Evolutionary conservation across 2,329 filamentous ascomycete genomes (phyloP).

Genomic region (Sporothrix mexicana): DNA sequence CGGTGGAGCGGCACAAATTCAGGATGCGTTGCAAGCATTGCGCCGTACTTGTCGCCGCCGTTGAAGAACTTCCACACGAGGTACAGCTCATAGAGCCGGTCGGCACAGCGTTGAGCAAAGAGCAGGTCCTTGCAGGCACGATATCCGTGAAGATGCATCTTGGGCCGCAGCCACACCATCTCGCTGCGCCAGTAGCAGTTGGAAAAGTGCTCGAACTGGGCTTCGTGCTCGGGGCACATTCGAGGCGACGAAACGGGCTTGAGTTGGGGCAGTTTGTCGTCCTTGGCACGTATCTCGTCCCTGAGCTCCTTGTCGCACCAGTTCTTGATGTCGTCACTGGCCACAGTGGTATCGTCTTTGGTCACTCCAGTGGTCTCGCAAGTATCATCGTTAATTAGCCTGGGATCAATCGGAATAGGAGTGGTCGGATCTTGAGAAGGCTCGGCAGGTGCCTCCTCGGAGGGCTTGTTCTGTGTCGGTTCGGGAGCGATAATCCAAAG

Average conservation of each 20-base stretch:
- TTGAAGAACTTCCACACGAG: slow-evolving; percentile 33
- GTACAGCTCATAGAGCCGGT: slow-evolving; percentile 33
- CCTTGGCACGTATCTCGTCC: not conserved
- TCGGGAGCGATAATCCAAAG: too few relatives aligned
- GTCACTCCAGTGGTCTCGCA: not conserved
- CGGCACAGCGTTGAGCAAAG: slow-evolving; percentile 20
- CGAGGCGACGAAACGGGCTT: slow-evolving; percentile 27
- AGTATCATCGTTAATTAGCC: not conserved
- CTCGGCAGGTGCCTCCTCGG: not conserved
- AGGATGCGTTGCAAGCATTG: not conserved
- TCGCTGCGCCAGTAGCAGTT: slow-evolving; percentile 35
- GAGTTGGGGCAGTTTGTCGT: not conserved
- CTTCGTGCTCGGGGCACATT: slow-evolving; percentile 33
- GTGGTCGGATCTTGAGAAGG: too few relatives aligned
- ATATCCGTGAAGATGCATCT: not conserved
- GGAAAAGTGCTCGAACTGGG: slow-evolving; percentile 17
- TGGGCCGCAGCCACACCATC: slow-evolving; percentile 32
- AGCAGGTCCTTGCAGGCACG: not conserved
- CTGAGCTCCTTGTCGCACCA: not conserved
- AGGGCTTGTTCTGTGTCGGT: not conserved
- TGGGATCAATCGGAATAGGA: too few relatives aligned
- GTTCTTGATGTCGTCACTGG: not conserved
- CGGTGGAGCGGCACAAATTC: slow-evolving; percentile 13
- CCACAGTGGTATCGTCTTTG: not conserved
- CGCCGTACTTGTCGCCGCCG: slow-evolving; percentile 26